Evolutionary conservation across 2,329 filamentous ascomycete species (phyloP).

Genomic region (Thielaviopsis ethacetica): DNA sequence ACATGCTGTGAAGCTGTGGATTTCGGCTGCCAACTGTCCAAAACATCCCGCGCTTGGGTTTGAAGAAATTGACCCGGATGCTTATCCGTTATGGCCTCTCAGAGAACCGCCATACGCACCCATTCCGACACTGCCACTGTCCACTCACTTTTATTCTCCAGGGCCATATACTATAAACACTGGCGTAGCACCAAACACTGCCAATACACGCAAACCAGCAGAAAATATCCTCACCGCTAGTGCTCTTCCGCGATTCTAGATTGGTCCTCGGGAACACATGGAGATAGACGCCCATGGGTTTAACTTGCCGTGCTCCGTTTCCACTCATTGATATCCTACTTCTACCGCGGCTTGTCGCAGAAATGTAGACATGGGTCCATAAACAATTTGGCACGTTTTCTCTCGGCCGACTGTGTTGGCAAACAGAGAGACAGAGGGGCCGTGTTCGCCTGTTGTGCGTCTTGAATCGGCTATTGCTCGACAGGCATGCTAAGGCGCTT

Average conservation of each 20-base stretch:
- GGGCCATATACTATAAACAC: not conserved
- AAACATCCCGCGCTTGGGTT: no score
- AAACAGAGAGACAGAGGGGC: no score
- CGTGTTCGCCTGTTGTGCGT: not conserved
- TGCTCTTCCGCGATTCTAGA: not conserved
- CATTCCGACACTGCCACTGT: no score
- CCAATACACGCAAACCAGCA: not conserved
- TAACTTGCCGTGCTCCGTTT: no score
- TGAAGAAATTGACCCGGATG: no score
- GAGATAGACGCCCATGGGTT: no score
- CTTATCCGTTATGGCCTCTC: no score
- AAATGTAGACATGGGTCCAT: not conserved
- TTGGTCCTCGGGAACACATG: not conserved
- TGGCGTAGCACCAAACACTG: not conserved
- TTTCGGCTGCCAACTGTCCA: no score
- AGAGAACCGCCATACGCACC: no score
- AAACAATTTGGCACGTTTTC: not conserved
- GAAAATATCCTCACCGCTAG: not conserved
- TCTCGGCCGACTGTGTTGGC: not conserved
- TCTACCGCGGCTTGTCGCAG: not conserved
- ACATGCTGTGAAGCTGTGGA: no score
- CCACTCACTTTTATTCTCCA: no score
- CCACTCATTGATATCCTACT: not conserved
- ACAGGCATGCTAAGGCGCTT: not conserved
- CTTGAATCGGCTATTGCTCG: not conserved